phyloP scores from a whole-genome alignment of 1,139 yeast genomes.

The Protomyces arabidopsidicola region DNA sequence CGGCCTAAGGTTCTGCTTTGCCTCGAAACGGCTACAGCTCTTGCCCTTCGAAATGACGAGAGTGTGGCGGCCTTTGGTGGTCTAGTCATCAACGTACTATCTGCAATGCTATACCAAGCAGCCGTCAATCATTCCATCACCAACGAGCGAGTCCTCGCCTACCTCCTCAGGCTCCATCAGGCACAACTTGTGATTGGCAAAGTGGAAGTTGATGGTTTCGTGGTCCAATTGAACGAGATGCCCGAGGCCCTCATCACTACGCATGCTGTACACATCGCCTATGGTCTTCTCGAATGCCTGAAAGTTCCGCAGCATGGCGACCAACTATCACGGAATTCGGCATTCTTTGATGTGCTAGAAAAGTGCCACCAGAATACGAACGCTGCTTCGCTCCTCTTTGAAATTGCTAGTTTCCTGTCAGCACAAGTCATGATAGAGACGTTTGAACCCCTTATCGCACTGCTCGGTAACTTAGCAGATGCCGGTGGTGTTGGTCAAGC shows the following conservation, averaged over 20 bases:
- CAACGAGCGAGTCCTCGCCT: constrained; percentile 17
- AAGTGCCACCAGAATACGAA: constrained; percentile 31
- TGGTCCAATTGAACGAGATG: not conserved
- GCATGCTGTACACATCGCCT: constrained; percentile 27
- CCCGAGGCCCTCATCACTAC: constrained; percentile 18
- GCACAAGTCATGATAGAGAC: constrained; percentile 45
- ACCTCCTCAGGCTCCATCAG: constrained; percentile 13
- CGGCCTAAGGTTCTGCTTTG: constrained; percentile 14
- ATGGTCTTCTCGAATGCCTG: constrained; percentile 25
- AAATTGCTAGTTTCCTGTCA: constrained; percentile 49
- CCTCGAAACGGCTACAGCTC: constrained; percentile 19
- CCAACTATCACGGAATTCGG: not conserved
- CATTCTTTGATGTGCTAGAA: constrained; percentile 30
- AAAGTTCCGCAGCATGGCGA: constrained; percentile 17
- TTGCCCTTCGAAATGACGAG: not conserved
- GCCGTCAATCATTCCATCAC: constrained; percentile 4
- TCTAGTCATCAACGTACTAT: constrained; percentile 3
- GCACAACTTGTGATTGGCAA: not conserved
- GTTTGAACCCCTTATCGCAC: constrained; percentile 58
- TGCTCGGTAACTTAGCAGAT: constrained; percentile 75
- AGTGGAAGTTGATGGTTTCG: not conserved
- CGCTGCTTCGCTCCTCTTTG: constrained; percentile 49
- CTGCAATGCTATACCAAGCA: not conserved
- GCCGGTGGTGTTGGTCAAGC: constrained; percentile 50
- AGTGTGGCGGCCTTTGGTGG: not conserved